These are phyloP conservation scores for Termitomyces sp. DNA, from an alignment of 768 basidiomycete genomes.

Conservation along the genomic window DNA sequence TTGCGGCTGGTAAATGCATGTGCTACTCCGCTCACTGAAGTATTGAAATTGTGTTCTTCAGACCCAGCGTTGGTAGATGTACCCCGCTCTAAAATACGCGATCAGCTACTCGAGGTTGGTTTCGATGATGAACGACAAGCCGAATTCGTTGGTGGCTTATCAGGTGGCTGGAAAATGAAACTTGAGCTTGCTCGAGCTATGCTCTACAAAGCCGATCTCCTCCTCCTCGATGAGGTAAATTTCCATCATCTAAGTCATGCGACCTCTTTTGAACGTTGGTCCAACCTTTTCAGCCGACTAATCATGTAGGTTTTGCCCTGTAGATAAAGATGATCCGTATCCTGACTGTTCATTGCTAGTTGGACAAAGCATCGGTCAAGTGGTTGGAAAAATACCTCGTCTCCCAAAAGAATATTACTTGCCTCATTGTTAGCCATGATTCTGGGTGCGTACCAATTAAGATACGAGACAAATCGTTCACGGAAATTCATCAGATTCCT, in stretches of 20 bases:
- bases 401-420: slow-evolving; percentile 78
- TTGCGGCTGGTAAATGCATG: slow-evolving; percentile 61
- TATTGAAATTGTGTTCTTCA: slow-evolving; percentile 19
- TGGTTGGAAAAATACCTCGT: slow-evolving; percentile 91
- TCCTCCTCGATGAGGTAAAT: slow-evolving; percentile 77
- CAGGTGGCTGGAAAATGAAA: slow-evolving; percentile 99
- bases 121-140: slow-evolving; percentile 84
- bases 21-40: neutral
- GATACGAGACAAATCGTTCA: slow-evolving; percentile 2
- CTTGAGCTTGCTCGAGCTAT: slow-evolving; percentile 93
- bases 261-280: slow-evolving; percentile 2
- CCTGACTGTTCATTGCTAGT: slow-evolving; percentile 29
- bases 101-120: slow-evolving; percentile 81
- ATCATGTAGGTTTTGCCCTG: slow-evolving; percentile 57
- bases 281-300: slow-evolving; percentile 58
- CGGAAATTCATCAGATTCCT: slow-evolving; percentile 57
- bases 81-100: slow-evolving; percentile 65
- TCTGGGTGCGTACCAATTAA: slow-evolving; percentile 61
- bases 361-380: slow-evolving; percentile 77
- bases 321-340: neutral
- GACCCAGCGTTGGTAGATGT: slow-evolving; percentile 64
- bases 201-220: slow-evolving; percentile 88
- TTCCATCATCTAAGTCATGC: neutral
- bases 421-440: slow-evolving; percentile 94
- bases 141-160: slow-evolving; percentile 83